Evolutionary conservation across 2,329 filamentous ascomycete species (phyloP), one percentile per base, ranked within the genome.

Genomic region (Trichoderma gracile): DNA sequence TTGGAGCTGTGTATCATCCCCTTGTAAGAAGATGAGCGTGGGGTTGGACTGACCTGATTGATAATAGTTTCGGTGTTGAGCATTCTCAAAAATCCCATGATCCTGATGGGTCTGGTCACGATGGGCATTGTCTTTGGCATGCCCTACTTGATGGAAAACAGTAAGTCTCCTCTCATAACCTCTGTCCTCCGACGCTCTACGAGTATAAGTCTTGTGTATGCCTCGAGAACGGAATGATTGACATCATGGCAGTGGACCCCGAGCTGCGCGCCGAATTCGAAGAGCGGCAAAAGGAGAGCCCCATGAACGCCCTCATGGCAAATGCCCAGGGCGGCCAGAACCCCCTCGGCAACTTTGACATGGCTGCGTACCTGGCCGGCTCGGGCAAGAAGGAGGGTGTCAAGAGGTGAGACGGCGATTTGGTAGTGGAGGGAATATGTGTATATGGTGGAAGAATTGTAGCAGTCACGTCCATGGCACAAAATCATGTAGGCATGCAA

Each of bases 1-100:
- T n/a, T 4, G 27, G 6, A 27, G 27, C n/a, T n/a, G n/a, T n/a
- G n/a, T n/a, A n/a, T n/a, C n/a, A n/a, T n/a, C n/a, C n/a, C n/a
- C n/a, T n/a, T n/a, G n/a, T n/a, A n/a, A n/a, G 7, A 30, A 1
- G 8, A 9, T 30, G 30, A 2, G 9, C 7, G 9, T 58, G 12
- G 21, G 25, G 19, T 17, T 30, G 46, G 47, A n/a, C 15, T 15
- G 2, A 2, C 7, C 38, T 49, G 14, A 10, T 8, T 15, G 5
- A 19, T 27, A n/a, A 92, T 23, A 92, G 90, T 94, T 79, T 92
- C 89, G 19, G 83, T 93, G n/a, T 73, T 97, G 64, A 86, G 85
- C 65, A 88, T 97, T 63, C 82, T 97, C 71, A 95, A 95, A 81
- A 97, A 92, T 74, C 95, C 95, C 3, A 98, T 98, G 93, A 97